Base-by-base conservation (phyloP, 202 grass and related monocot genomes). In the Zizania palustris region DNA sequence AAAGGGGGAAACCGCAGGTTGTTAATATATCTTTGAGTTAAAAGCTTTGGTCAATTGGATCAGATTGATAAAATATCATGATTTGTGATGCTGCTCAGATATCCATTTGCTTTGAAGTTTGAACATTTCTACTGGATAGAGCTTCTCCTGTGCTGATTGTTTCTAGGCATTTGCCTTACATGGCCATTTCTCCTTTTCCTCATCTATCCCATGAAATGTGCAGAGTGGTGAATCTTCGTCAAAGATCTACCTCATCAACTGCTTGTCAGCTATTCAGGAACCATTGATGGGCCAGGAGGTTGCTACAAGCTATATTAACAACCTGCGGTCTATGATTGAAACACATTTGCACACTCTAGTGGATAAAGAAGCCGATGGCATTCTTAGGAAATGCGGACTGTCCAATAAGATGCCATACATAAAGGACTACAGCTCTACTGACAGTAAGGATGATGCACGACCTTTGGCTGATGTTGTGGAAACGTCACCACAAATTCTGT, bases 181-280 rank as follows among this genome's bases (percentile, higher is more conserved):
- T 66, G 21, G 57, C 11, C 5, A 79, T 80, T 85, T 48, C 33
- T 57, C 50, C 50, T 36, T 36, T 77, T 76, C 15, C 19, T 72
- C 63, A 49, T 73, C 71, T 11, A 61, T 69, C 46, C 39, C 34
- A 43, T 80, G 70, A 50, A 50, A 80, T 66, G 63, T 88, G 55
- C 89, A 96, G 92, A 88, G 81, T 65, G 85, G 65, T 43, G 92
- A 99, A 78, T 90, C 83, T 36, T 92, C 85, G 4, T 89, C 85
- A 39, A 99, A 92, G 73, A 83, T 99, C 48, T 99, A 91, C 85
- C 87, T 99, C 75, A 91, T 99, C 78, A 96, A 99, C 71, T 99
- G 96, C 67, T 88, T 99, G 60, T 99, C 96, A 83, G 89, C 89
- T 83, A 96, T 96, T 86, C 87, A 91, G 75, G 92, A 93, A 50